Base-by-base conservation (phyloP, 176 grass and related monocot species). In the Oryza meridionalis region DNA sequence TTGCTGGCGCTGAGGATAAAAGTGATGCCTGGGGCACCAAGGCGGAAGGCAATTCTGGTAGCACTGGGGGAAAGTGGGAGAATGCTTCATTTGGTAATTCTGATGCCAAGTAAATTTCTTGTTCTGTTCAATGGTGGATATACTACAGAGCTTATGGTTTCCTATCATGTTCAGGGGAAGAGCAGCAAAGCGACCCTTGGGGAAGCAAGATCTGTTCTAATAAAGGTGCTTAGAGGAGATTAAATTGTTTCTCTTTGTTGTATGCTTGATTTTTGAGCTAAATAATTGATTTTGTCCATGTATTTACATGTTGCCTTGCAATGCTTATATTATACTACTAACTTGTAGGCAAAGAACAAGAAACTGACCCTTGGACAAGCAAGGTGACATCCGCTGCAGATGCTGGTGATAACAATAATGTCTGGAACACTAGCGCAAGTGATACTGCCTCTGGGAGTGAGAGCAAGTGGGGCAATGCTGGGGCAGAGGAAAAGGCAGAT, bases 331-430 rank as follows among this genome's bases (percentile, higher is more conserved):
- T 66, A 2, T 58, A n/a, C 29, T 71, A 53, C 83, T 75, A 26
- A 88, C 43, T 69, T 73, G 21, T 72, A 82, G 92, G 83, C 71
- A 82, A 78, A 84, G 76, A 84, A 66, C 76, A 77, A 84, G 88
- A 76, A 80, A 75, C 66, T 77, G 83, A 86, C 86, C 86, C 86
- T 77, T 91, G 88, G 86, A 65, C 51, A 77, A 86, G 83, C 82
- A 91, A 94, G 67, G 11, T 88, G 76, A 49, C 66, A 67, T 81
- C 76, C 69, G 40, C 33, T 76, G 33, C 19, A 6, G 70, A 46
- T 77, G 61, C 55, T 42, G 82, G 53, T 26, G 55, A 80, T 75
- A 66, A 44, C 35, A 65, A 51, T 65, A 21, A 8, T 83, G 77
- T 49, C 64, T 83, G 84, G 80, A 80, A 70, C 64, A 51, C 9